Evolutionary conservation across 495 filamentous ascomycete species (phyloP).

Genomic region (Zalerion maritima): DNA sequence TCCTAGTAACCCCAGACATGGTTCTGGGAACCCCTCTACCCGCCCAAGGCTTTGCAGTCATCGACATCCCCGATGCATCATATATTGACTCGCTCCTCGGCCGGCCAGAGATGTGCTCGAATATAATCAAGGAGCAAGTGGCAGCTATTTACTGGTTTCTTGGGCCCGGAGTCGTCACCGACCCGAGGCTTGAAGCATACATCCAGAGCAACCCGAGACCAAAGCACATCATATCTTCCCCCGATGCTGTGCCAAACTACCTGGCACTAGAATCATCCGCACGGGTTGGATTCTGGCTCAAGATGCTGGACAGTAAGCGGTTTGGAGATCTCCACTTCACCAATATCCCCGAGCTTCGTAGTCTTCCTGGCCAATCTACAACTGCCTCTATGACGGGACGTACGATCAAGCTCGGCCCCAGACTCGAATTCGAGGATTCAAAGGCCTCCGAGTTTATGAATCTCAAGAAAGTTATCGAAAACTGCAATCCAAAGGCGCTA

Average conservation of each 20-base stretch:
- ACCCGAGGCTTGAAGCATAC: conserved; percentile 50
- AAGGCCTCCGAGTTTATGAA: conserved; percentile 36
- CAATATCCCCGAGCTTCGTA: no score
- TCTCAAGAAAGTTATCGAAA: no score
- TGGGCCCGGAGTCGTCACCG: conserved; percentile 45
- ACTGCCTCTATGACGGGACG: conserved; percentile 18
- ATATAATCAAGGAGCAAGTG: conserved; percentile 49
- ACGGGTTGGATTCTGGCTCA: conserved; percentile 45
- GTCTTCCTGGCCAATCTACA: no score
- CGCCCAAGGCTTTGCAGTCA: conserved; percentile 51
- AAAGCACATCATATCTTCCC: conserved; percentile 62
- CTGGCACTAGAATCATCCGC: conserved; percentile 52
- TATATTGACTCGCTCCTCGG: conserved; percentile 54
- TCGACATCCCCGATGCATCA: conserved; percentile 56
- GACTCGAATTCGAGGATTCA: conserved; percentile 35
- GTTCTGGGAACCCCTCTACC: conserved; percentile 23
- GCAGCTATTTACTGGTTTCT: conserved; percentile 69
- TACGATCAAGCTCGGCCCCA: conserved; percentile 51
- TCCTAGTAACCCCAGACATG: conserved; percentile 39
- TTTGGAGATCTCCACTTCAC: conserved; percentile 54
- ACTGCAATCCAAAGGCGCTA: no score
- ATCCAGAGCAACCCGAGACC: conserved; percentile 43
- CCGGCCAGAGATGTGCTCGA: conserved; percentile 58
- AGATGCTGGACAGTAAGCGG: conserved; percentile 50
- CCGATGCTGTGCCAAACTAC: conserved; percentile 56